These are phyloP conservation scores for Scheffersomyces parashehatae DNA, from an alignment of 1,139 yeast species.

Conservation along the genomic window DNA sequence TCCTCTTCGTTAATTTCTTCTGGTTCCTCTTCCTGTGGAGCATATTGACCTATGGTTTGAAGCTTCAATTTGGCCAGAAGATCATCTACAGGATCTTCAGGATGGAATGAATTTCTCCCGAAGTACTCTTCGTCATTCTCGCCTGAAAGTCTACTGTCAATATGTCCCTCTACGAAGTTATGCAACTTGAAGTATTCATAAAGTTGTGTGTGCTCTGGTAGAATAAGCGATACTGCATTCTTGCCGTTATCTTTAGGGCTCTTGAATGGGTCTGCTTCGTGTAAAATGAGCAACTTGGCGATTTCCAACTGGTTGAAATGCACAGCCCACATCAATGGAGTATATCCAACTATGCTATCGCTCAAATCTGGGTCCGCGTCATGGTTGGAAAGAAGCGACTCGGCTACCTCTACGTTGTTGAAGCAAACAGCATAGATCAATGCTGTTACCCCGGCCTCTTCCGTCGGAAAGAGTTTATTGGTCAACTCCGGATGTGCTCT, in stretches of 20 bases:
- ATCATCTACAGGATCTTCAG: constrained; percentile 26
- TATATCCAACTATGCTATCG: constrained; percentile 35
- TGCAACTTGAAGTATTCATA: constrained; percentile 42
- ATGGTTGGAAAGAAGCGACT: constrained; percentile 36
- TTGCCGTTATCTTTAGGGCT: constrained; percentile 31
- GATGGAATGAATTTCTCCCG: constrained; percentile 16
- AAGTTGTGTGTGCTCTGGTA: constrained; percentile 32
- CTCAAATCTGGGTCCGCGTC: constrained; percentile 40
- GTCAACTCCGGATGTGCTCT: constrained; percentile 31
- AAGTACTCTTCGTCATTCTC: constrained; percentile 15
- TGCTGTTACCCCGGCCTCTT: constrained; percentile 46
- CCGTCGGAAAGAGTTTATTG: constrained; percentile 32
- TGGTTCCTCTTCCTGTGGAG: constrained; percentile 25
- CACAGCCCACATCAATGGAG: constrained; percentile 55
- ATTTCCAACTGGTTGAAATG: constrained; percentile 37
- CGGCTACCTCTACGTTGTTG: constrained; percentile 43
- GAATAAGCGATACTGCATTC: constrained; percentile 35
- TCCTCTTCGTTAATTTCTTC: constrained; percentile 31
- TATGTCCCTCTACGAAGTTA: constrained; percentile 36
- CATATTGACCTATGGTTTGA: constrained; percentile 44
- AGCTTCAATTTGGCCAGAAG: constrained; percentile 49
- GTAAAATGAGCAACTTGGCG: constrained; percentile 35
- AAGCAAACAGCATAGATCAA: constrained; percentile 56
- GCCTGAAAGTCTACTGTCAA: constrained; percentile 7
- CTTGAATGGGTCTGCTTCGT: constrained; percentile 43